Conservation (phyloP, 163 green algal genomes). For the Chlamydomonas reinhardtii region DNA sequence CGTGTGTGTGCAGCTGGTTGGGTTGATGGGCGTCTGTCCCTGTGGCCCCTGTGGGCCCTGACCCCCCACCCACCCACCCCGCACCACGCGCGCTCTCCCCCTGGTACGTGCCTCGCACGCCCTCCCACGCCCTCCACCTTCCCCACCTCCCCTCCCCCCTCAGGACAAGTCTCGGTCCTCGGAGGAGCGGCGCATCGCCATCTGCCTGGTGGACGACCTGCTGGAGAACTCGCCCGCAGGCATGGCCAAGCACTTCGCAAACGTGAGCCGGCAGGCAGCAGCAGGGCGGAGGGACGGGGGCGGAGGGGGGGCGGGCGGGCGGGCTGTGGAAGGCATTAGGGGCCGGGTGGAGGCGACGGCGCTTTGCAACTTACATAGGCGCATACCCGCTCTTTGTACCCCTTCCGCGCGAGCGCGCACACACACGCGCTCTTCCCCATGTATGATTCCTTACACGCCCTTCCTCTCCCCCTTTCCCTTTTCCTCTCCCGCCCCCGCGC, state of each 20-base stretch:
- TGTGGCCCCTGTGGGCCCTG: neutral
- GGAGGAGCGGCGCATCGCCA: conserved; percentile 91
- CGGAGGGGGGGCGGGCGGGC: too few species aligned
- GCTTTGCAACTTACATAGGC: too few species aligned
- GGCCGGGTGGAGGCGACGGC: too few species aligned
- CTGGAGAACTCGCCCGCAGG: conserved; percentile 88
- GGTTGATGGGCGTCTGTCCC: too few species aligned
- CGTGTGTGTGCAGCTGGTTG: too few species aligned
- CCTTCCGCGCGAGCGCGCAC: too few species aligned
- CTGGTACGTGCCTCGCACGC: neutral
- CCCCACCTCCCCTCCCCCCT: neutral
- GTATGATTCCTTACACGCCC: neutral
- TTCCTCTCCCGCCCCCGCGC: neutral
- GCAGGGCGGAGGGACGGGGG: too few species aligned
- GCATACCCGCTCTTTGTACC: too few species aligned
- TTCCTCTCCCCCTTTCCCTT: neutral
- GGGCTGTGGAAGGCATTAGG: neutral
- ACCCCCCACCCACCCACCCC: too few species aligned
- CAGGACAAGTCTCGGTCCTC: conserved; percentile 30
- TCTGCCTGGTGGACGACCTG: conserved; percentile 97
- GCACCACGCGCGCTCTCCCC: too few species aligned
- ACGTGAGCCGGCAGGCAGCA: neutral
- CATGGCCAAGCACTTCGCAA: conserved; percentile 77
- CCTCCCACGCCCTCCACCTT: neutral
- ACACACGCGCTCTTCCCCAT: too few species aligned